Percentiles rank a stretch among this genome's conserved stretches.
phyloP scores from a whole-genome alignment of 306 rosid genomes.

The Acmispon strigosus region DNA sequence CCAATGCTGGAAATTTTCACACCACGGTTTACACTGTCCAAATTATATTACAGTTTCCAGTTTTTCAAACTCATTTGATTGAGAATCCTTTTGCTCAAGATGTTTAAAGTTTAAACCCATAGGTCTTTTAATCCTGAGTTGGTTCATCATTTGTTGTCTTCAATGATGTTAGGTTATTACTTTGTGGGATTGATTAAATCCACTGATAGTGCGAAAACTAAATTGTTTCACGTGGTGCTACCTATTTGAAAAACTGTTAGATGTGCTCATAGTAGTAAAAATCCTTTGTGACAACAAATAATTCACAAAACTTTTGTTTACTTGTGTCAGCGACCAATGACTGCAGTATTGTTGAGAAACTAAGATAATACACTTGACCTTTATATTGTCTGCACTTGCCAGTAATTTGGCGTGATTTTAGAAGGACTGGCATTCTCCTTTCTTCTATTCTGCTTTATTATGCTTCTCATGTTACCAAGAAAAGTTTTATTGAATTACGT shows the following conservation, averaged over 20 bases:
- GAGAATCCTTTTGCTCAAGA: not conserved
- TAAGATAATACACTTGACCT: not conserved
- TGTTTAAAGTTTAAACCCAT: not conserved
- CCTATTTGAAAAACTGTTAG: not conserved
- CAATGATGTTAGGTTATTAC: not conserved
- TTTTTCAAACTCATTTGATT: not conserved
- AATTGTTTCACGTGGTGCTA: not conserved
- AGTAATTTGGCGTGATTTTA: not conserved
- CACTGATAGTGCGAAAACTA: not conserved
- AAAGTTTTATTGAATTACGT: not conserved
- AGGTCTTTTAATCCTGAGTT: not conserved
- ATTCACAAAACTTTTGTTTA: not conserved
- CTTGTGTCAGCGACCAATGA: not conserved
- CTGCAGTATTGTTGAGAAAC: not conserved
- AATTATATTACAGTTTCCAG: not conserved
- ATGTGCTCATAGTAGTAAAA: not conserved
- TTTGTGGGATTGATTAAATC: not conserved
- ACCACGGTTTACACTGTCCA: not conserved
- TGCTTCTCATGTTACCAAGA: not conserved
- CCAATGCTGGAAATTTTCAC: slow-evolving; percentile 1
- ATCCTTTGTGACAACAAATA: not conserved
- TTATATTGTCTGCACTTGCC: not conserved
- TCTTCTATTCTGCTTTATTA: not conserved
- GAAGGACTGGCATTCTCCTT: not conserved
- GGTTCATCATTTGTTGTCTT: not conserved